phyloP scores from a whole-genome alignment of 805 yeast genomes.

The Cyberlindnera misumaiensis region DNA sequence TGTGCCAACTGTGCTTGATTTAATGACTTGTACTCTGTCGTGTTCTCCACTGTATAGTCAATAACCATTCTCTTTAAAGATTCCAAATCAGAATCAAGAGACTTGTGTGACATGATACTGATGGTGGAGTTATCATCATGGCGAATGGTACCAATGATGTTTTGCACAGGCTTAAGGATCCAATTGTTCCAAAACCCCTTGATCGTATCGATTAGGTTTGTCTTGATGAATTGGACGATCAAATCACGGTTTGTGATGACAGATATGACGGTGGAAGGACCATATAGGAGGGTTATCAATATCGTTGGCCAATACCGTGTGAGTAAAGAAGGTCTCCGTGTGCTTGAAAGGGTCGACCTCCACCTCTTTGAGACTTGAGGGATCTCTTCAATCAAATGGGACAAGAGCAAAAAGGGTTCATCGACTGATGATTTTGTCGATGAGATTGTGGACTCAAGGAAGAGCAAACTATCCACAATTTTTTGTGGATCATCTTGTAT shows the following conservation, averaged over 20 bases:
- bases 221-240: constrained; percentile 49
- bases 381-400: background rate
- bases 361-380: background rate
- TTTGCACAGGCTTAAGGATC: constrained; percentile 69
- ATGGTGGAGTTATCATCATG: constrained; percentile 72
- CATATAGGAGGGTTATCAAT: constrained; percentile 35
- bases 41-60: constrained; percentile 48
- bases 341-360: background rate
- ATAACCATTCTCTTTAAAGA: constrained; percentile 85
- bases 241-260: constrained; percentile 45
- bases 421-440: background rate
- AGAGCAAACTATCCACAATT: background rate
- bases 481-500: background rate
- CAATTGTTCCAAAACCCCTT: constrained; percentile 72
- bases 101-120: constrained; percentile 72
- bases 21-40: constrained; percentile 9
- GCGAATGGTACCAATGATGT: constrained; percentile 72
- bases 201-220: constrained; percentile 56
- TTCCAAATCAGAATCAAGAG: constrained; percentile 69
- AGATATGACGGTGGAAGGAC: constrained; percentile 42
- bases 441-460: background rate
- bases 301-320: constrained; percentile 65
- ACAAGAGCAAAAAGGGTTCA: background rate
- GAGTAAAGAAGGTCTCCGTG: constrained; percentile 32
- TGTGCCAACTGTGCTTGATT: constrained; percentile 2